Conservation (phyloP, 2,329 filamentous ascomycete genomes). For the Penicillium sp. region DNA sequence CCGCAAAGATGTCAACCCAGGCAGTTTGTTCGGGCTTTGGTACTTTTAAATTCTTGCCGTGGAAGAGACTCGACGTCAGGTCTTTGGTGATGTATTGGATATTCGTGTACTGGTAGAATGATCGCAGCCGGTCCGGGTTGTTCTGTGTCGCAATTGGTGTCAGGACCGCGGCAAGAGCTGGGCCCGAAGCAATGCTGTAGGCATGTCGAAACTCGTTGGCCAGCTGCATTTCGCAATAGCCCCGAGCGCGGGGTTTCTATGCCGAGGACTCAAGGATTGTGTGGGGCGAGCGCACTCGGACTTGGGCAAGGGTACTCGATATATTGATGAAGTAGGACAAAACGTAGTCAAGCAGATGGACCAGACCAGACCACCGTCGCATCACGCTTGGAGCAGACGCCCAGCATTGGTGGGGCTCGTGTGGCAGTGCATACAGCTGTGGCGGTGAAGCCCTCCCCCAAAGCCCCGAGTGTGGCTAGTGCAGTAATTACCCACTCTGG, state of each 20-base stretch:
- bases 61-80: slow-evolving; percentile 70
- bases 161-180: slow-evolving; percentile 72
- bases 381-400: not conserved
- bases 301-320: not conserved
- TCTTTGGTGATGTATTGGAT: slow-evolving; percentile 66
- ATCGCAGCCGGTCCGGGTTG: slow-evolving; percentile 66
- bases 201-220: slow-evolving; percentile 74
- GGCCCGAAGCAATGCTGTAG: slow-evolving; percentile 66
- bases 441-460: slow-evolving; percentile 7
- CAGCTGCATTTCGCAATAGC: slow-evolving; percentile 64
- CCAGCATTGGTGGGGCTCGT: not conserved
- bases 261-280: not conserved
- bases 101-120: slow-evolving; percentile 72
- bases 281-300: not conserved
- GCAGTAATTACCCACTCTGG: slow-evolving; percentile 20
- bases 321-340: not conserved
- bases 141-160: slow-evolving; percentile 67
- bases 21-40: slow-evolving; percentile 69
- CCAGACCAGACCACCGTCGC: not conserved
- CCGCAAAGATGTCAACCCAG: slow-evolving; percentile 84
- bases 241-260: not conserved
- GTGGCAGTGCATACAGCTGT: slow-evolving; percentile 8
- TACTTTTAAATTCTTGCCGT: slow-evolving; percentile 58
- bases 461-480: slow-evolving; percentile 14
- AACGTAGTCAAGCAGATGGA: too few relatives aligned